Evolutionary conservation across 2,329 filamentous ascomycete species (phyloP), one percentile per base, ranked within the genome.

Genomic region (Ophiostoma montium): DNA sequence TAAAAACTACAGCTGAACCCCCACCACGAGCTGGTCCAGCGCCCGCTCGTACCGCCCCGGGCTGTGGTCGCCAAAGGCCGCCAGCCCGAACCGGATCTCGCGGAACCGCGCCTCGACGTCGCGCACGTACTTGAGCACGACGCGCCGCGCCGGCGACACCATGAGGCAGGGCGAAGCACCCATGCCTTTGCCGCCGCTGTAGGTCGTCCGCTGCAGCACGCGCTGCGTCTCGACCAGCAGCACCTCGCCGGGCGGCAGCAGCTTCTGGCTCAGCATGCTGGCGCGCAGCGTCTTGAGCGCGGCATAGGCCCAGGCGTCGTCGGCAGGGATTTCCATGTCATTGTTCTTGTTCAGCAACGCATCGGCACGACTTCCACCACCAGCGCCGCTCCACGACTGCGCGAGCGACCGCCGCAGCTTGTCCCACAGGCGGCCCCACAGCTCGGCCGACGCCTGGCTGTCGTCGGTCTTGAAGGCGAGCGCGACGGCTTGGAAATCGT

Each of bases 11-110:
- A 52, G 10, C 35, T 38, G 43, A 8, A 53, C 48, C 0, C 53
- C 53, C 2, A 35, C 50, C 5, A 49, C 48, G 60, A 88, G 65
- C 52, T 76, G 75, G 50, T 76, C 74, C 56, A 89, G 63, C 51
- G 77, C 79, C 52, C 76, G 74, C 62, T 88, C 84, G 59, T 89
- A 89, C 55, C 78, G 71, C 23, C 76, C 82, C 3, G 84, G 84
- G 55, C 77, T 86, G 60, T 89, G 84, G 60, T 89, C 84, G 52
- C 77, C 71, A 63, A 89, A 67, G 81, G 87, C 86, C 43, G 80
- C 79, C 21, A 78, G 75, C 5, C 79, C 81, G 60, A 89, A 87
- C 39, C 74, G 69, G 38, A 87, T 67, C 64, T 88, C 84, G 27
- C 75, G 70, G 61, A 88, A 88, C 48, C 76, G 67, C 19, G 70